Evolutionary conservation across 495 filamentous ascomycete species (phyloP).

Genomic region (Hypoxylon perforatum): DNA sequence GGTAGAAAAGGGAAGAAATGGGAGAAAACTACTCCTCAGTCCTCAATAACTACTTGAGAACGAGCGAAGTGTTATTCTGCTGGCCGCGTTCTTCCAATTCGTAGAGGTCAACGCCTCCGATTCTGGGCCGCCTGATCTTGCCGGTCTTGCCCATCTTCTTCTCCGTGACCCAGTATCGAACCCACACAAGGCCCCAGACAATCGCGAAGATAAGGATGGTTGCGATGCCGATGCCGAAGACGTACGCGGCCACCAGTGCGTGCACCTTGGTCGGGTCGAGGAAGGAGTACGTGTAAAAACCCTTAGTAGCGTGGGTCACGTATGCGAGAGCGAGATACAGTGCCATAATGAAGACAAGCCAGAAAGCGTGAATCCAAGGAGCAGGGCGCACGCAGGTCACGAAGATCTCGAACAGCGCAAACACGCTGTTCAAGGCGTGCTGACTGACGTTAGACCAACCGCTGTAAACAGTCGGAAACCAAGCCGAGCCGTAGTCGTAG

Average conservation of each 20-base stretch:
- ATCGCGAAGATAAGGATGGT: conserved; percentile 72
- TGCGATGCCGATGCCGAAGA: conserved; percentile 71
- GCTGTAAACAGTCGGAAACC: conserved; percentile 62
- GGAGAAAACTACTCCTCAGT: too few relatives aligned
- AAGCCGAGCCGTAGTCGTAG: conserved; percentile 54
- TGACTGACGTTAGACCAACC: conserved; percentile 80
- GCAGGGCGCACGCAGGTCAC: conserved; percentile 69
- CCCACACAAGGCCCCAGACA: conserved; percentile 57
- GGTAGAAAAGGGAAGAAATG: too few relatives aligned
- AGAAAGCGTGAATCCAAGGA: conserved; percentile 67
- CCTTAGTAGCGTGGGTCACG: conserved; percentile 72
- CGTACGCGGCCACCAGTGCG: conserved; percentile 62
- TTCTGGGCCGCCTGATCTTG: conserved; percentile 48
- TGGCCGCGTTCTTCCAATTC: conserved; percentile 7
- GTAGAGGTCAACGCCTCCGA: conserved; percentile 2
- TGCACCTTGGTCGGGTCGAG: conserved; percentile 65
- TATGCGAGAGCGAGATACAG: conserved; percentile 81
- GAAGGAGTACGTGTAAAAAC: conserved; percentile 81
- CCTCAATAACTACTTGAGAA: too few relatives aligned
- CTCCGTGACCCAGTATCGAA: conserved; percentile 63
- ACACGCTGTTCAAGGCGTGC: conserved; percentile 78
- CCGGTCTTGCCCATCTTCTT: conserved; percentile 58
- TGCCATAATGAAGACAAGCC: conserved; percentile 70
- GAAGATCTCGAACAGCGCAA: conserved; percentile 77
- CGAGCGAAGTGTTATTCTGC: too few relatives aligned